Conservation (phyloP, 768 basidiomycete genomes). For the Suillus lakei region DNA sequence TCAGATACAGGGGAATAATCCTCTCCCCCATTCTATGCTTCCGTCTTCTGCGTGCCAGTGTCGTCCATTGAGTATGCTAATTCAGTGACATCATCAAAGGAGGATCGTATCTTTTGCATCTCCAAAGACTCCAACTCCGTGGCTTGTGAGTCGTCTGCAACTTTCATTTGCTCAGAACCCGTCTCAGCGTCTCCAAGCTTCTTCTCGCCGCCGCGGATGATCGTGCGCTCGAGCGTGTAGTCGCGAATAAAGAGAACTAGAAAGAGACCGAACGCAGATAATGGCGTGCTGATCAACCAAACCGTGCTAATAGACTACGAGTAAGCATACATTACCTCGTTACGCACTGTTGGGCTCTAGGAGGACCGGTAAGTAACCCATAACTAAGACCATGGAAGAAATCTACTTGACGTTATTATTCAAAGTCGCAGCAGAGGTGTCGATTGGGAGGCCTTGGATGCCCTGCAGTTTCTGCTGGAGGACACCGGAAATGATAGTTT, state of each 20-base stretch:
- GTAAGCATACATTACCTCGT: slow-evolving; percentile 41
- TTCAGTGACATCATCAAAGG: slow-evolving; percentile 8
- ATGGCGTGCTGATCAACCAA: slow-evolving; percentile 43
- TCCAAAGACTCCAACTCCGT: neutral
- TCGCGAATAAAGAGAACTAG: slow-evolving; percentile 38
- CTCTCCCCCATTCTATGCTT: slow-evolving; percentile 1
- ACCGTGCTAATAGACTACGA: slow-evolving; percentile 41
- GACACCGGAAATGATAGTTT: slow-evolving; percentile 70
- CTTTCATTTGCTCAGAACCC: slow-evolving; percentile 13
- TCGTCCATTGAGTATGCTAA: slow-evolving; percentile 5
- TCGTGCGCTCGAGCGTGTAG: slow-evolving; percentile 39
- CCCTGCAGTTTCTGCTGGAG: slow-evolving; percentile 20
- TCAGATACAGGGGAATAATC: neutral
- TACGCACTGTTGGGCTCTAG: slow-evolving; percentile 35
- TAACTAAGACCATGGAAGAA: slow-evolving; percentile 16
- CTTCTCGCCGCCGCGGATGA: slow-evolving; percentile 18
- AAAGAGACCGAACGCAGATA: slow-evolving; percentile 37
- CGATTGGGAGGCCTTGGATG: slow-evolving; percentile 31
- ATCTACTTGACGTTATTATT: slow-evolving; percentile 53
- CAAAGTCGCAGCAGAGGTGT: slow-evolving; percentile 49
- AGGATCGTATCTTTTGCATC: neutral
- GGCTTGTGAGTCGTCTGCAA: slow-evolving; percentile 1
- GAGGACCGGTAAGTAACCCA: slow-evolving; percentile 5
- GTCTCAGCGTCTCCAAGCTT: slow-evolving; percentile 37
- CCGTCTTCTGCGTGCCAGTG: slow-evolving; percentile 2